phyloP scores from a whole-genome alignment of 345 rosid species.

The Theobroma cacao region DNA sequence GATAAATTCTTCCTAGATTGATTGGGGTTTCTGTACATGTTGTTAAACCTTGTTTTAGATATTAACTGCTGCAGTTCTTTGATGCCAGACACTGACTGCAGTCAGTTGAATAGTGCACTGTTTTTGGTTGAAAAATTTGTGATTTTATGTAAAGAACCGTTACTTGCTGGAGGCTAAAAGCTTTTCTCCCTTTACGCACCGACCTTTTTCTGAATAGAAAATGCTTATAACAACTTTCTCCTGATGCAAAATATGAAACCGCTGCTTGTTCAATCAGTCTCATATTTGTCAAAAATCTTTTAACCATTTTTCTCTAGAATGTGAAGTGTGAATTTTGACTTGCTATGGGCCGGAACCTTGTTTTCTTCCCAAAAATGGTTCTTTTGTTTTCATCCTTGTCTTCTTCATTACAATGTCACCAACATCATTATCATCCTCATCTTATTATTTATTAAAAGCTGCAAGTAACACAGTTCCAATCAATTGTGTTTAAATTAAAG shows the following conservation, averaged over 20 bases:
- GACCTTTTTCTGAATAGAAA: not conserved
- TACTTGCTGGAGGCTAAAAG: constrained; percentile 1
- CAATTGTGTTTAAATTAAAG: not conserved
- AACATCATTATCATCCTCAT: not conserved
- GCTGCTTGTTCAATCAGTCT: too few relatives aligned
- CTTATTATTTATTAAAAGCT: not conserved
- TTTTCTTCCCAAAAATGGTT: not conserved
- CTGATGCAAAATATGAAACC: too few relatives aligned
- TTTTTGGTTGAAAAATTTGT: not conserved
- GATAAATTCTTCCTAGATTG: not conserved
- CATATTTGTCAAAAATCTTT: too few relatives aligned
- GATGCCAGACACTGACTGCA: not conserved
- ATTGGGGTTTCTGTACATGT: not conserved
- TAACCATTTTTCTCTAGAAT: too few relatives aligned
- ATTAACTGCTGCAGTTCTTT: not conserved
- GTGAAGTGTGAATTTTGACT: too few relatives aligned
- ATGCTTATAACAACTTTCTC: too few relatives aligned
- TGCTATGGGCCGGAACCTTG: not conserved
- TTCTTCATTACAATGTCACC: too few relatives aligned
- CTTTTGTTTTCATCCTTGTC: not conserved
- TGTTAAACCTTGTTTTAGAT: not conserved
- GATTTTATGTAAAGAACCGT: not conserved
- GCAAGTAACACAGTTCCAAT: not conserved
- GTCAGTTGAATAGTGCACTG: not conserved
- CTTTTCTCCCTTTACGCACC: not conserved